Base-by-base conservation (phyloP, 2,329 filamentous ascomycete genomes). In the Aureobasidium sp. region DNA sequence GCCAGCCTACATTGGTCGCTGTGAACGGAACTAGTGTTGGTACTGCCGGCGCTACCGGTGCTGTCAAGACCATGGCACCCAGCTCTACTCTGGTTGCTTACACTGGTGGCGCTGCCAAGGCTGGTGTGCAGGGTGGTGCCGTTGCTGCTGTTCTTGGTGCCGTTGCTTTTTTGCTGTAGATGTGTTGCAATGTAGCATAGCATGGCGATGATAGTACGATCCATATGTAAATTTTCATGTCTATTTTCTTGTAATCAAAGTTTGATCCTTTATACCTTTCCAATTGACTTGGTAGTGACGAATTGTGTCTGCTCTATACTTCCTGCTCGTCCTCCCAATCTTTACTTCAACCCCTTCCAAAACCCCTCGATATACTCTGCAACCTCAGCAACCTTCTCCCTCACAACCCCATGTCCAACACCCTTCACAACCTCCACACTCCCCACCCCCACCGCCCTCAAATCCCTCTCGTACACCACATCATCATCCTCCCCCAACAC, bases 391-490 rank as follows among this genome's bases (percentile, higher is more conserved):
- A 70, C 73, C 31, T 61, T 69, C 50, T 75, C 66, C 46, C 75
- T 69, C 0, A 76, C 73, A 46, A 78, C 70, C 2, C 61, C 70
- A 73, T 79, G 76, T 15, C 74, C 75, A 15, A 66, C 75, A 9
- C 69, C 61, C 6, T 65, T 57, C 5, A 78, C 67, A 60, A 78
- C 73, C 61, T 53, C 57, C 9, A 77, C 69, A 65, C 75, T 65
- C 1, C 46, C 29, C 55, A 76, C 71, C 0, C 72, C 75, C 43
- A 73, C 60, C 9, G 65, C 63, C 7, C 64, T 51, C 11, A 77
- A 62, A 57, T 74, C 67, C 37, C 70, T 58, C 42, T 68, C 64
- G 1, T 47, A 71, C 43, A 70, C 73, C 54, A 64, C 29, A 19
- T 64, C 57, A 33, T 62, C 62, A 2, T 23, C 25, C 17, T 54